These are phyloP conservation scores for Urochloa ruziziensis DNA, from an alignment of 176 grass and related monocot species.

Conservation along the genomic window DNA sequence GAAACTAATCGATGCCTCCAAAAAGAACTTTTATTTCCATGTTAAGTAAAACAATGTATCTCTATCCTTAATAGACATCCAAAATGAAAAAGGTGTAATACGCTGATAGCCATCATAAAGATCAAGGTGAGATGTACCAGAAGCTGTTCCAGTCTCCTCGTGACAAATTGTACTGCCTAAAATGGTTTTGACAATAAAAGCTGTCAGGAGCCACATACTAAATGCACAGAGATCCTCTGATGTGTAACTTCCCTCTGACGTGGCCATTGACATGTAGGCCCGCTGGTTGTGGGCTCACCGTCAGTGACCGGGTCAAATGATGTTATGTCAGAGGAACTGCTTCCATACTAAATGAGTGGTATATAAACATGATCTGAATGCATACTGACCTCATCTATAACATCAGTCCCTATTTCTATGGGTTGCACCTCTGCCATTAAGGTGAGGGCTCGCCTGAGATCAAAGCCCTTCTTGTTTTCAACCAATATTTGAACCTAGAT, in stretches of 20 bases:
- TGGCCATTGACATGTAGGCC: too few species aligned
- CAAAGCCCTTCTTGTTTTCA: constrained; percentile 90
- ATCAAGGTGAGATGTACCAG: constrained; percentile 59
- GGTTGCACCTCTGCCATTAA: constrained; percentile 70
- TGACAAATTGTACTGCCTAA: constrained; percentile 84
- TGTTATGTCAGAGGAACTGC: too few species aligned
- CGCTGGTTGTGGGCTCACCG: too few species aligned
- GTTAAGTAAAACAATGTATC: background rate
- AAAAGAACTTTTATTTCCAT: background rate
- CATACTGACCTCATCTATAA: constrained; percentile 67
- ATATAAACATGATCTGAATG: constrained; percentile 13
- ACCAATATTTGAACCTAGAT: constrained; percentile 86
- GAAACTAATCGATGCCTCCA: background rate
- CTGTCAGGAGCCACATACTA: constrained; percentile 17
- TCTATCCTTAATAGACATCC: background rate
- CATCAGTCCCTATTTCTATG: constrained; percentile 50
- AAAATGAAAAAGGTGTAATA: background rate
- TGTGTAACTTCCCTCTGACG: background rate
- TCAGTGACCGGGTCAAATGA: too few species aligned
- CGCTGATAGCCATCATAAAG: constrained; percentile 1
- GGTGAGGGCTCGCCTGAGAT: constrained; percentile 64
- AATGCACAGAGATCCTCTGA: background rate
- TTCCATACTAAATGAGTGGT: background rate
- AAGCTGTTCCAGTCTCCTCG: constrained; percentile 89
- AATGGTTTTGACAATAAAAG: constrained; percentile 20